Evolutionary conservation across 441 rosid species (phyloP), one percentile per base, ranked within the genome.

Genomic region (Euphorbia celastroides): DNA sequence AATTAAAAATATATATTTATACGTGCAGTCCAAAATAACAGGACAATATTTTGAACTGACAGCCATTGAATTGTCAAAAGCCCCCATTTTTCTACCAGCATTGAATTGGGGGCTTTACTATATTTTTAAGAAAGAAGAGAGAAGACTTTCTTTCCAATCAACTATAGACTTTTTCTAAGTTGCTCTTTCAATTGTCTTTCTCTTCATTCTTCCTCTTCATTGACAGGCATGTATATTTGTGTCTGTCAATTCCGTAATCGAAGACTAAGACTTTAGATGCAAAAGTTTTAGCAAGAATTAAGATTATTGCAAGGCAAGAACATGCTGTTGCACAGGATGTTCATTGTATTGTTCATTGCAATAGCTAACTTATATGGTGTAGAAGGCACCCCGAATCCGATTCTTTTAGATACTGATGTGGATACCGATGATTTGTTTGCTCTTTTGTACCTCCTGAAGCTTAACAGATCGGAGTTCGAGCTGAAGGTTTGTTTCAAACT

Each of bases 341-440:
- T 70, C 55, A 23, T 78, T 22, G 6, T 81, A 34, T 65, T 81
- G 32, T 63, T 81, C 62, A 31, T 78, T 31, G n/a, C 75, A 27
- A 82, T 75, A 72, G 38, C 48, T 42, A 62, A 61, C 62, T 62
- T 78, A 28, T 56, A 20, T 22, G 60, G 63, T 66, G 88, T 73
- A 62, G 66, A 67, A 66, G 77, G 83, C 9, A 72, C 19, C 5
- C 84, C 90, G 5, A 82, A 76, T 11, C 73, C 96, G 76, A 82
- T 93, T 69, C 85, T 93, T 28, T 23, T 88, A 60, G 98, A 93
- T 58, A 87, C 98, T 34, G 98, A 90, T 76, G 88, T 87, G 1
- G 92, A 90, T 69, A 88, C 96, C 0, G 97, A 93, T 74, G 98
- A 93, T 79, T 79, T 90, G 56, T 84, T 93, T 54, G 97, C 87